A percentile compares a stretch with the other conserved stretches of the same genome.
These are phyloP conservation scores for Crithidia sp. DNA, from an alignment of 208 protist species.

Conservation along the genomic window DNA sequence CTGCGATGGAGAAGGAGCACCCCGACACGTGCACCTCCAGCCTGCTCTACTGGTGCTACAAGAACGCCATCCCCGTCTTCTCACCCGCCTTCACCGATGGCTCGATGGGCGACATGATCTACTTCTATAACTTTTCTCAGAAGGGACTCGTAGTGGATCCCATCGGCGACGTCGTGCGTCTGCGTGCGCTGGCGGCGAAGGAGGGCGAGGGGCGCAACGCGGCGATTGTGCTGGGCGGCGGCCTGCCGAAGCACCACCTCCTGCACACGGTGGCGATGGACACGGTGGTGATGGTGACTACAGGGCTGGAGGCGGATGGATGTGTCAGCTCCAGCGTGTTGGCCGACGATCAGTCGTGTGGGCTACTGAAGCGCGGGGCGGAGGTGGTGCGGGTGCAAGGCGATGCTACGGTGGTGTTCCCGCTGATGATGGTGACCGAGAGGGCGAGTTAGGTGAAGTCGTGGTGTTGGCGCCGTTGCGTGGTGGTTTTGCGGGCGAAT, in stretches of 20 bases:
- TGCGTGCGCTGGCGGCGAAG: conserved; percentile 40
- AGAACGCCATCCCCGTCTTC: conserved; percentile 99
- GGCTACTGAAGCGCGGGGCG: conserved; percentile 44
- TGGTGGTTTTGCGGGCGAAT: too few relatives aligned
- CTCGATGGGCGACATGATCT: conserved; percentile 99
- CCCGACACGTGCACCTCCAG: conserved; percentile 94
- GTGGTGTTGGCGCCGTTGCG: neutral
- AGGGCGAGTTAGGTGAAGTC: neutral
- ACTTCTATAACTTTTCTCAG: conserved; percentile 98
- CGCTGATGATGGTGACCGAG: conserved; percentile 57
- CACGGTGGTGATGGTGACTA: conserved; percentile 80
- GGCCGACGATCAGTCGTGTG: conserved; percentile 66
- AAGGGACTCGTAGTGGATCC: conserved; percentile 98
- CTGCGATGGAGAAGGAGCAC: conserved; percentile 68
- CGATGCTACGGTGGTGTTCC: conserved; percentile 88
- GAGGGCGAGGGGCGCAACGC: conserved; percentile 31
- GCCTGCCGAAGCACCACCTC: conserved; percentile 87
- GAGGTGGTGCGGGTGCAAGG: conserved; percentile 87
- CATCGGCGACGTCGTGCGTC: conserved; percentile 78
- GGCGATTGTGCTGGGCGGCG: conserved; percentile 82
- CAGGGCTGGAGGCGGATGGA: conserved; percentile 82
- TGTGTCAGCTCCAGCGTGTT: conserved; percentile 82
- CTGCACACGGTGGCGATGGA: conserved; percentile 65
- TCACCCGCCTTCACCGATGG: conserved; percentile 99
- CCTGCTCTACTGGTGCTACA: conserved; percentile 98